These are phyloP conservation scores for Parmales sp. DNA, from an alignment of 108 stramenopile genomes.

Conservation along the genomic window DNA sequence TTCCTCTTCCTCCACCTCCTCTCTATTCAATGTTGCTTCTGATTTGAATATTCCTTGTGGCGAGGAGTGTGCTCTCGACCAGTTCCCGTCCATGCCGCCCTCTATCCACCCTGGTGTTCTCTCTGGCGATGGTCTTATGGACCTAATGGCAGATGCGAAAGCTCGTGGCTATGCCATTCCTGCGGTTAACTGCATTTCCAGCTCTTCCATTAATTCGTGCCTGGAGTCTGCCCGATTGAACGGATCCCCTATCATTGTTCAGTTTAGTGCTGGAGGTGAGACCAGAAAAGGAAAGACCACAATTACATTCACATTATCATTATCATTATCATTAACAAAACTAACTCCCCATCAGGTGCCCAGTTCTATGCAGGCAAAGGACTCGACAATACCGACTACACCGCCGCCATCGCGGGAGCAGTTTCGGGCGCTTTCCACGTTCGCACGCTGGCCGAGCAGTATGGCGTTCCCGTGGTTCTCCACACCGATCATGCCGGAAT, in stretches of 20 bases:
- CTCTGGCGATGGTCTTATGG: constrained; percentile 59
- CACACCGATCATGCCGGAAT: constrained; percentile 91
- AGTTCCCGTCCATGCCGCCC: constrained; percentile 58
- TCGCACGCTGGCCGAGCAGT: constrained; percentile 82
- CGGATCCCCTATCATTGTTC: constrained; percentile 82
- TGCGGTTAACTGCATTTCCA: constrained; percentile 83
- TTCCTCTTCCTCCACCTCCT: neutral
- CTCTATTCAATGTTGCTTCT: neutral
- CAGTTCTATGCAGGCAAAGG: constrained; percentile 83
- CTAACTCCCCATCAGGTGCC: constrained; percentile 7
- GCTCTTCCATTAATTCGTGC: constrained; percentile 76
- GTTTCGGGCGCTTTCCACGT: constrained; percentile 84
- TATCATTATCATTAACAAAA: neutral
- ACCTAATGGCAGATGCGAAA: constrained; percentile 65
- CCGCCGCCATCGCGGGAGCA: constrained; percentile 74
- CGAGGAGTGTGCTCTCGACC: constrained; percentile 62
- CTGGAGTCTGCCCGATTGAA: constrained; percentile 79
- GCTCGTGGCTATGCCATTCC: constrained; percentile 76
- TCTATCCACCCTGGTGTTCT: constrained; percentile 71
- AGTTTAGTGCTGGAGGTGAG: constrained; percentile 68
- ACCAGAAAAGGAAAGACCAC: neutral
- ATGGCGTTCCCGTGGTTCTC: constrained; percentile 86
- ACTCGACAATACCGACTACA: constrained; percentile 64
- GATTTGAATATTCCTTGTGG: constrained; percentile 50
- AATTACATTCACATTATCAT: neutral